Percentiles rank a stretch among this genome's conserved stretches.
phyloP scores from a whole-genome alignment of 2,329 filamentous ascomycete species.

The Botryotinia convoluta region DNA sequence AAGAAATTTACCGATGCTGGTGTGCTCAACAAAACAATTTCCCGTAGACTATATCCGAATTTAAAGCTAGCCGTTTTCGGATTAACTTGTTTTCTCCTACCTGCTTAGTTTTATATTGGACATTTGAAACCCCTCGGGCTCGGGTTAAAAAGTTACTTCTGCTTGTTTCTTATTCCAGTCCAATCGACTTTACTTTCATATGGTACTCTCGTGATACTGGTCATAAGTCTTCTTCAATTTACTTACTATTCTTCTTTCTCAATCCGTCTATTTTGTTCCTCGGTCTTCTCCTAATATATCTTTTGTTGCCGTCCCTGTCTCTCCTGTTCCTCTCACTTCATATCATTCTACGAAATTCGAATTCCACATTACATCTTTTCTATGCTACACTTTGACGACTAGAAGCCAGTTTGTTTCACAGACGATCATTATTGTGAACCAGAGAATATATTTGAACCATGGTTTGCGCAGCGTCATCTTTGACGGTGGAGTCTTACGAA shows the following conservation, averaged over 20 bases:
- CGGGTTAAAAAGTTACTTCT: neutral
- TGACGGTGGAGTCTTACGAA: conserved; percentile 38
- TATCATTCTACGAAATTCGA: neutral
- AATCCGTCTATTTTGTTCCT: neutral
- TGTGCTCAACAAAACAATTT: conserved; percentile 11
- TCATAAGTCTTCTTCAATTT: conserved; percentile 14
- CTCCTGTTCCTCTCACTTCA: neutral
- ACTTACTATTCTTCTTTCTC: neutral
- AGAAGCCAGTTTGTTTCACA: neutral
- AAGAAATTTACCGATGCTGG: neutral
- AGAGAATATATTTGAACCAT: conserved; percentile 27
- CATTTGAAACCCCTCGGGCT: conserved; percentile 3
- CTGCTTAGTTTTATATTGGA: neutral
- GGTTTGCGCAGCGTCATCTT: conserved; percentile 36
- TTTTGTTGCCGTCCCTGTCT: neutral
- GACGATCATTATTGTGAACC: neutral
- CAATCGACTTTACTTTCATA: conserved; percentile 15
- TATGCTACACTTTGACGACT: neutral
- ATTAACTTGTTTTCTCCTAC: neutral
- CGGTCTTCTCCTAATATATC: neutral
- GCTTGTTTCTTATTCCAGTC: neutral
- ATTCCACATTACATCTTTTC: neutral
- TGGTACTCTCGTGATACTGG: conserved; percentile 12
- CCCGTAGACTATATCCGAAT: neutral
- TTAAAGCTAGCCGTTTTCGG: neutral